Base-by-base conservation (phyloP, 2,329 filamentous ascomycete genomes). In the Paracorniculantispora psalliotae region DNA sequence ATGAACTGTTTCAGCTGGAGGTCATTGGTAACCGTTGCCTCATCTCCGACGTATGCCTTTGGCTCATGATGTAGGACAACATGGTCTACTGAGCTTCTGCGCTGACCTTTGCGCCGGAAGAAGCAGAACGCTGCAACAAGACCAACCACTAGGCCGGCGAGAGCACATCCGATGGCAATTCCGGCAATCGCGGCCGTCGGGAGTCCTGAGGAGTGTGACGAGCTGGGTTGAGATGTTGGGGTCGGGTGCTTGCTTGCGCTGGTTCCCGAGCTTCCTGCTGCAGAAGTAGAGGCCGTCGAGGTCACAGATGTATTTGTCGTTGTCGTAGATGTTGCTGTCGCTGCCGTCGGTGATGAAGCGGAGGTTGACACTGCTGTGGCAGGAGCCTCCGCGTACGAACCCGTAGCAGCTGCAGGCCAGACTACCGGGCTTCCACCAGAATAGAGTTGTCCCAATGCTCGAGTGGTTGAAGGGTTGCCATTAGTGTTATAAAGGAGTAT, bases 1-100 rank as follows among this genome's bases (percentile, higher is more conserved):
- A 77, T 67, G 46, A 74, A 75, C 35, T 73, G 70, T n/a, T 65
- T 63, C 8, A 77, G 64, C 7, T 64, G 64, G 4, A 67, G 55
- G 48, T 67, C 64, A 6, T 65, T 53, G 39, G 33, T 37, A 68
- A 47, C 61, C 44, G 44, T 58, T 35, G 51, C 54, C 46, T 19
- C 61, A n/a, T 52, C 57, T 60, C 25, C 19, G 39, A 28, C 17
- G 25, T 52, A 59, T 2, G 37, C 55, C 19, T 62, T 61, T 9
- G 51, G 23, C 15, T 61, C 59, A 46, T 35, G 26, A 43, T 51
- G 59, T 17, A 51, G 41, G 21, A 19, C 39, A 6, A 35, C 39
- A 7, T 28, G 4, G 13, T n/a, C 23, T 19, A 41, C 21, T 1
- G 23, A 8, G 25, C 15, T 25, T 26, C 30, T 23, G 50, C 50